Evolutionary conservation across 768 basidiomycete species (phyloP).

Genomic region (Mycena galericulata): DNA sequence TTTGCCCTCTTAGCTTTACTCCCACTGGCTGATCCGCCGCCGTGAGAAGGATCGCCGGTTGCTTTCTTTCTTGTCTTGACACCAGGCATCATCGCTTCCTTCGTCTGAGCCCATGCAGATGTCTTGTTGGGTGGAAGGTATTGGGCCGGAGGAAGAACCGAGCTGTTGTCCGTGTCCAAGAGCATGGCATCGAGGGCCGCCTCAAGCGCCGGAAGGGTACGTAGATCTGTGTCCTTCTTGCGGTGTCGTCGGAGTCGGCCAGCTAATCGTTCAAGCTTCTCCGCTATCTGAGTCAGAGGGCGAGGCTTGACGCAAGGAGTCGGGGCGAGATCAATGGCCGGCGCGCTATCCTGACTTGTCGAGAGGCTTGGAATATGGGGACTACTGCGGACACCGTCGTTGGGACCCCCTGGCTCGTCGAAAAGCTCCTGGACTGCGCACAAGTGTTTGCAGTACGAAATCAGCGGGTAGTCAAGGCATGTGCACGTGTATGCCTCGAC

Average conservation of each 20-base stretch:
- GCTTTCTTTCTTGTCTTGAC: constrained; percentile 5
- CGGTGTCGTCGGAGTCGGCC: background rate
- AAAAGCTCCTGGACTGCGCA: constrained; percentile 28
- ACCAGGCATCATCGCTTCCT: constrained; percentile 4
- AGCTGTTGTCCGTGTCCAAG: background rate
- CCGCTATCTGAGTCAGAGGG: background rate
- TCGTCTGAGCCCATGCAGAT: background rate
- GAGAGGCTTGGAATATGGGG: too few relatives aligned
- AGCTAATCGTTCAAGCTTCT: constrained; percentile 19
- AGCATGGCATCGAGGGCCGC: constrained; percentile 12
- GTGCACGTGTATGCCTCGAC: constrained; percentile 26
- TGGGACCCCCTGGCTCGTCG: background rate
- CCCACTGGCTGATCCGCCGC: constrained; percentile 13
- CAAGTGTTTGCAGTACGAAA: constrained; percentile 39
- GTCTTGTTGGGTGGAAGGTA: background rate
- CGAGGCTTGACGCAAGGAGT: background rate
- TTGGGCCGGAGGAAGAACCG: background rate
- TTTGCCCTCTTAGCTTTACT: background rate
- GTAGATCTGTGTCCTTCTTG: background rate
- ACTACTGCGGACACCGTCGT: background rate
- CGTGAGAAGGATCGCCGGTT: constrained; percentile 11
- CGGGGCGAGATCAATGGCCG: too few relatives aligned
- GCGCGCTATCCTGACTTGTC: too few relatives aligned
- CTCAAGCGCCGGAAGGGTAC: background rate
- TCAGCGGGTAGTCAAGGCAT: constrained; percentile 27